Evolutionary conservation across 176 grass and related monocot species (phyloP).

Genomic region (Guadua angustifolia): DNA sequence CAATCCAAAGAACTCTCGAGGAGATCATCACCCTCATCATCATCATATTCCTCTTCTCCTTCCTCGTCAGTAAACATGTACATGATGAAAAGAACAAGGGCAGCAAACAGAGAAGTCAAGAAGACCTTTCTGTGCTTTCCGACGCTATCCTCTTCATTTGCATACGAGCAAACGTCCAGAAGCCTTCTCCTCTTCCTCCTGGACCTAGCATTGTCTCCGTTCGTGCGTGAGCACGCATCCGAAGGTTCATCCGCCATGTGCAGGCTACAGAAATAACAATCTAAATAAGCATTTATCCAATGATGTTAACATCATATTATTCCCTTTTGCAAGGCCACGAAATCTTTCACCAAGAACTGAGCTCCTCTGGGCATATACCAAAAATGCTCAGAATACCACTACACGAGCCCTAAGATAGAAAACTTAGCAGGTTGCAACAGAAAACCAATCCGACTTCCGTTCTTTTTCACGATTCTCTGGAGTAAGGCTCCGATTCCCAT

Average conservation of each 20-base stretch:
- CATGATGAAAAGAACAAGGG: background rate
- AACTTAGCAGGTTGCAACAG: background rate
- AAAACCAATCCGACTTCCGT: background rate
- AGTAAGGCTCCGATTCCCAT: too few relatives aligned
- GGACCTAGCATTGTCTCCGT: background rate
- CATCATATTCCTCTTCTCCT: background rate
- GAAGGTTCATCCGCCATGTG: slow-evolving; percentile 5
- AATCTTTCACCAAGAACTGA: background rate
- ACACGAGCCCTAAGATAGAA: background rate
- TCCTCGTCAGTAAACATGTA: background rate
- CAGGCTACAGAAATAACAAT: background rate
- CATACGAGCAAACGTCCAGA: background rate
- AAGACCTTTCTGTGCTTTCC: background rate
- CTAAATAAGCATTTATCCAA: background rate
- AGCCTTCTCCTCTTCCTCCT: background rate
- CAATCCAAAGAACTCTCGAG: too few relatives aligned
- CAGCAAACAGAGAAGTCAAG: background rate
- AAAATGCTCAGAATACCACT: background rate
- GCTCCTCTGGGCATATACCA: background rate
- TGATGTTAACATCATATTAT: background rate
- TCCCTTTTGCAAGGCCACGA: background rate
- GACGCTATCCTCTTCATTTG: background rate
- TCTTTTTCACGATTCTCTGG: too few relatives aligned
- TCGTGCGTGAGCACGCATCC: background rate
- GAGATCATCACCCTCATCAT: background rate